Evolutionary conservation across 306 rosid species (phyloP), one percentile per base, ranked within the genome.

Genomic region (Lupinus albus): DNA sequence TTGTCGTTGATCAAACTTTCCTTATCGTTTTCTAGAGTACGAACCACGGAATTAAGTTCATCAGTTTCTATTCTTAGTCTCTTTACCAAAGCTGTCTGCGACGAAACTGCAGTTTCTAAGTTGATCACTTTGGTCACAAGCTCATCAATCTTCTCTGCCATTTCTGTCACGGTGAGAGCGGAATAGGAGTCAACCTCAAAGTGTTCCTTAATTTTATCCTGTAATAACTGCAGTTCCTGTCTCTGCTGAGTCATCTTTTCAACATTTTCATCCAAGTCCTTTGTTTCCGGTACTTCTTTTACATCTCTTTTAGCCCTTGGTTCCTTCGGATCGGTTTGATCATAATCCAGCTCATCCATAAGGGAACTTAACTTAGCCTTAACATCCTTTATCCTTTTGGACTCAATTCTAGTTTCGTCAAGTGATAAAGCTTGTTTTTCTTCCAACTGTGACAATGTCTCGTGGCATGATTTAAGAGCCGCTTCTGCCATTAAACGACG

Each of bases 61-160:
- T 83, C 81, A 1, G 81, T 78, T 83, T 88, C 95, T 48, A 68
- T 70, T 69, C 78, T 65, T 62, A 88, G 61, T 69, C 81, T 83
- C 52, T 67, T 70, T 7, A 86, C 84, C 4, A 84, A 80, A 51
- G 95, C 95, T 15, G 81, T 79, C 84, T 91, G 91, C n/a, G 95
- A 86, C 41, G 88, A 81, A 57, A 91, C 79, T 4, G 91, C 84
- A 5, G 79, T 82, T 74, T 88, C 95, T 72, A 91, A 83, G 84
- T 74, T 72, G 73, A 91, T 58, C 61, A 91, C 95, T 77, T 84
- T 83, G 68, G 52, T 83, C 25, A 88, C 97, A 35, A 91, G 89
- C 76, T 82, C 84, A 32, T 91, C 87, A 58, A 88, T 86, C 79
- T 83, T 88, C 78, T 88, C 95, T 42, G 80, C 95, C 92, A 91